phyloP scores from a whole-genome alignment of 257 asterid species.

The Solanum chiquidenum region DNA sequence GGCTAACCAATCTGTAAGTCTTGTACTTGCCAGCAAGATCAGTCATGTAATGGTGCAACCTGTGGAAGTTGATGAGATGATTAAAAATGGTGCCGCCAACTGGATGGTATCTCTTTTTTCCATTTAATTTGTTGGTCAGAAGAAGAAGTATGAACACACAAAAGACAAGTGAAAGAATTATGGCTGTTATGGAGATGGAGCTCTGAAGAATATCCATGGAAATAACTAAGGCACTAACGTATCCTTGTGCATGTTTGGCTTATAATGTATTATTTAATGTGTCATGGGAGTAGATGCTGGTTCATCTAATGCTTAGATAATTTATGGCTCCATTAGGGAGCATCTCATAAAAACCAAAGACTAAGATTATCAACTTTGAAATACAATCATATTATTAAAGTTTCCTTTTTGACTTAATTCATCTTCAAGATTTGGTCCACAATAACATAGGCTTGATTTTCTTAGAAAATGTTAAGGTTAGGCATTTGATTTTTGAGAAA shows the following conservation, averaged over 20 bases:
- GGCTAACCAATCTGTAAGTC: conserved; percentile 52
- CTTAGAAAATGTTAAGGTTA: neutral
- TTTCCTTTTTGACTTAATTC: neutral
- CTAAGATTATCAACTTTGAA: neutral
- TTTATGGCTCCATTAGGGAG: neutral
- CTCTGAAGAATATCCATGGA: conserved; percentile 6
- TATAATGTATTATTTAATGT: neutral
- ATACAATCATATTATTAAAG: neutral
- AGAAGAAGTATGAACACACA: conserved; percentile 2
- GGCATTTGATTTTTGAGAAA: no score
- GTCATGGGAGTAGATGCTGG: neutral
- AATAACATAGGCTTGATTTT: neutral
- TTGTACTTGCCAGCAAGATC: conserved; percentile 37
- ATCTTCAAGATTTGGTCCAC: neutral
- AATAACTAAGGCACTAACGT: neutral
- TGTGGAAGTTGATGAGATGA: conserved; percentile 43
- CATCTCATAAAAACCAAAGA: neutral
- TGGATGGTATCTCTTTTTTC: conserved; percentile 42
- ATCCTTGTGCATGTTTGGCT: neutral
- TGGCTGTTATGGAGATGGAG: conserved; percentile 9
- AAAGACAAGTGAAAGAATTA: conserved; percentile 8
- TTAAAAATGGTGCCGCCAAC: conserved; percentile 46
- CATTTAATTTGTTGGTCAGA: conserved; percentile 9
- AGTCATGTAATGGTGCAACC: conserved; percentile 62
- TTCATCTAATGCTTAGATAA: neutral